phyloP scores from a whole-genome alignment of 305 asterid species.

The Solanum chacoense region DNA sequence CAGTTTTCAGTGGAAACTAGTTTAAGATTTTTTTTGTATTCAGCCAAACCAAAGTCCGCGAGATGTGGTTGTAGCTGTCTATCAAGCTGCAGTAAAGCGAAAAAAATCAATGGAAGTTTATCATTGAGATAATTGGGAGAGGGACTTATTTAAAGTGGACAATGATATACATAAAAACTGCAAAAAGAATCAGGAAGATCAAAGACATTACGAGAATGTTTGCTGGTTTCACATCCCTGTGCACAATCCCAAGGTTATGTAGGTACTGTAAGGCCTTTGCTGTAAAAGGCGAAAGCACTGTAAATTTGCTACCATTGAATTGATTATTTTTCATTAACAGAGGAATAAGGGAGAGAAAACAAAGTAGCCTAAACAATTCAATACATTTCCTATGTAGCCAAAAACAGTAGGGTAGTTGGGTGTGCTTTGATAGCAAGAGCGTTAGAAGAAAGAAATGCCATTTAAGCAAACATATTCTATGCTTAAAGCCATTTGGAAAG shows the following conservation, averaged over 20 bases:
- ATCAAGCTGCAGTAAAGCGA: constrained; percentile 49
- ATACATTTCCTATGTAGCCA: not conserved
- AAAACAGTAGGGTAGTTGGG: not conserved
- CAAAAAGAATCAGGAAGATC: constrained; percentile 7
- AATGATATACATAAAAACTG: not conserved
- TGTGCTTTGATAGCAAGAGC: not conserved
- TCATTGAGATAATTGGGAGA: not conserved
- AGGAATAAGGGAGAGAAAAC: not conserved
- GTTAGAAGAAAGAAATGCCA: not conserved
- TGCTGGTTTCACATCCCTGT: constrained; percentile 96
- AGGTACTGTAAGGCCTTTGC: constrained; percentile 79
- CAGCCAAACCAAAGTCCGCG: constrained; percentile 95
- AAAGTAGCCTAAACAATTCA: not conserved
- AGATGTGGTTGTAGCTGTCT: constrained; percentile 56
- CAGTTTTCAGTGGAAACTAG: constrained; percentile 55
- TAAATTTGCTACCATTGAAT: constrained; percentile 12
- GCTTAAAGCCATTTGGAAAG: not conserved
- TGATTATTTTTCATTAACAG: not conserved
- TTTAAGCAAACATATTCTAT: not conserved
- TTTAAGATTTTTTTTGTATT: constrained; percentile 59
- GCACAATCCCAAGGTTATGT: constrained; percentile 86
- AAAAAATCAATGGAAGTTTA: constrained; percentile 3
- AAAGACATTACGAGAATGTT: constrained; percentile 81
- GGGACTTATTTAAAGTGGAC: not conserved
- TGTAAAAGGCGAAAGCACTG: constrained; percentile 36